Base-by-base conservation (phyloP, 192 early-diverging fungal genomes). In the Globomyces pollinis-pini region DNA sequence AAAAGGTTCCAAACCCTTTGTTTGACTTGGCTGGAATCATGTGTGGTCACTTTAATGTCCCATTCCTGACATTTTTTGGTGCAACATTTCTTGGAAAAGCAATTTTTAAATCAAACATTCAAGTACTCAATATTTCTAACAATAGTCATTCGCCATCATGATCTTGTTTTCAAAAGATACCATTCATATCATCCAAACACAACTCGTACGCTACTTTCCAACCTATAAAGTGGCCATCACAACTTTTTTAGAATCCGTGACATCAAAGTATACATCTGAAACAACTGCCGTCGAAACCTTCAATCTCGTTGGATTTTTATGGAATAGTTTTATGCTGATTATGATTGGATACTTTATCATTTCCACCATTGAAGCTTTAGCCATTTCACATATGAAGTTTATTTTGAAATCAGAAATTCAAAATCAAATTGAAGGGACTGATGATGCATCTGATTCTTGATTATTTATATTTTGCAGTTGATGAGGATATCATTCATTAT, bases 21-120 rank as follows among this genome's bases (percentile, higher is more conserved):
- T 97, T 97, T 71, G 94, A 97, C 60, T 77, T 97, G 32, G 94
- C 94, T 32, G 94, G 94, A 18, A 95, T 97, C 38, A 85, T 92
- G 3, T 95, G 93, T 62, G 94, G 94, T 0, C 88, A 91, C 63
- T 95, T 93, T 62, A 64, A 83, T 36, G 81, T 97, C 0, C 90
- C 91, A 15, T 95, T 97, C 66, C 75, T 78, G 62, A 97, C 93
- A 5, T 97, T 95, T 71, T 97, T 94, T 71, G 91, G 91, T 0
- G 94, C 94, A 0, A 97, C 94, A 2, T 84, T 97, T 50, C 61
- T 97, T 18, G 94, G 94, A 39, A 97, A 97, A 68, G 90, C 94
- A 0, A 62, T 88, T 23, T 74, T 97, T 47, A 97, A 97, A 64
- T 83, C 84, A 30, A 79, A 85, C 29, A 84, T 95, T 18, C 93